These are phyloP conservation scores for Fusarium torulosum DNA, from an alignment of 2,329 filamentous ascomycete genomes.

Conservation along the genomic window DNA sequence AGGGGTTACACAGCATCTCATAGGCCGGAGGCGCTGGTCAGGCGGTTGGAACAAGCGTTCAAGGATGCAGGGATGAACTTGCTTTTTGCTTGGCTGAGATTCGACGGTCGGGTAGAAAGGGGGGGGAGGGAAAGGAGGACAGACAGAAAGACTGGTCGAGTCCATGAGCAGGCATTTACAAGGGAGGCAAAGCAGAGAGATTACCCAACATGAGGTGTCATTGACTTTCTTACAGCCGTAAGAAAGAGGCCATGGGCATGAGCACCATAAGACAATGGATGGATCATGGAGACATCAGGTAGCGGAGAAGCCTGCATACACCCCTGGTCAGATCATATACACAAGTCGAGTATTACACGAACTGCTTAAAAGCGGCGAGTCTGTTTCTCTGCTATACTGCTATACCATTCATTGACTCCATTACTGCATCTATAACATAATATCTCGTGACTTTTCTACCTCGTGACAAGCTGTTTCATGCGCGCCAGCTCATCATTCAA, in stretches of 20 bases:
- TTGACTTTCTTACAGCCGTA: neutral
- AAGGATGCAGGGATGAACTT: slow-evolving; percentile 36
- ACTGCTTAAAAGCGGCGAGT: slow-evolving; percentile 9
- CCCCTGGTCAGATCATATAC: slow-evolving; percentile 27
- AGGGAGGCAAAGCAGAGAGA: slow-evolving; percentile 8
- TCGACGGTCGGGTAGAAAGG: slow-evolving; percentile 40
- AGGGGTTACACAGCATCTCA: slow-evolving; percentile 33
- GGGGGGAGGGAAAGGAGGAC: slow-evolving; percentile 21
- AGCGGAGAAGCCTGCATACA: slow-evolving; percentile 4
- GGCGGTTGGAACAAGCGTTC: slow-evolving; percentile 48
- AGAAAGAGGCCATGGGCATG: neutral
- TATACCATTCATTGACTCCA: neutral
- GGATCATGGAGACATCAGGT: slow-evolving; percentile 11
- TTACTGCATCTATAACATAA: neutral
- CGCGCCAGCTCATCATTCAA: slow-evolving; percentile 10
- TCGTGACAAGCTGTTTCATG: slow-evolving; percentile 8
- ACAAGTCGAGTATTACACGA: neutral
- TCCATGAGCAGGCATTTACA: slow-evolving; percentile 21
- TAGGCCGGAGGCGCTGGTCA: slow-evolving; percentile 43
- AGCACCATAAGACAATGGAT: neutral
- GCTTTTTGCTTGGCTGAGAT: slow-evolving; percentile 31
- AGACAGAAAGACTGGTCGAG: neutral
- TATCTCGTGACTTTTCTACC: slow-evolving; percentile 17
- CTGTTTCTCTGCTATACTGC: neutral
- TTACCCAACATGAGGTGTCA: slow-evolving; percentile 7